Conservation (phyloP, 2,329 filamentous ascomycete species). For the Nannizziopsis barbatae region DNA sequence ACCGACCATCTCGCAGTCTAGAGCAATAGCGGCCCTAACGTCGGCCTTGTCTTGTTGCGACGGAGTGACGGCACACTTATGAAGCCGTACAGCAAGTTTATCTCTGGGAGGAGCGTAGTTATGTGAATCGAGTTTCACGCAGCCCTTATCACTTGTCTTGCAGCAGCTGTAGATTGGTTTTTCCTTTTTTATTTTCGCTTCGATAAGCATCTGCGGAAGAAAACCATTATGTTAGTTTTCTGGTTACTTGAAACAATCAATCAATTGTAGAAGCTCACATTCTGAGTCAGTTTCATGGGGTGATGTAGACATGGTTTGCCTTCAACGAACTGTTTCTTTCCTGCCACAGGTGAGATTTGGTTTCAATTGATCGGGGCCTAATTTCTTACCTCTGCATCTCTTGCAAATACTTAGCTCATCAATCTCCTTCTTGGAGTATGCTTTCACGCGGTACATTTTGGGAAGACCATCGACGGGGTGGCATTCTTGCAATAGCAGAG, state of each 20-base stretch:
- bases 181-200: neutral
- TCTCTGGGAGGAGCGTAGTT: neutral
- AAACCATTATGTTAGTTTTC: neutral
- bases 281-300: neutral
- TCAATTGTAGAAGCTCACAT: neutral
- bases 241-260: neutral
- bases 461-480: slow-evolving; percentile 4
- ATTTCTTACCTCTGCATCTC: slow-evolving; percentile 7
- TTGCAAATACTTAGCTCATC: slow-evolving; percentile 6
- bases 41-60: neutral
- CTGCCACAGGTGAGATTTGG: neutral
- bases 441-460: neutral
- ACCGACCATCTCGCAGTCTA: slow-evolving; percentile 42
- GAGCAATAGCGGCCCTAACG: slow-evolving; percentile 26
- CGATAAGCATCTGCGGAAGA: neutral
- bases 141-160: slow-evolving; percentile 6
- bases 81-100: neutral
- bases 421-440: slow-evolving; percentile 7
- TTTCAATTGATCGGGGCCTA: neutral
- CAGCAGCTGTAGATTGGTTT: slow-evolving; percentile 11
- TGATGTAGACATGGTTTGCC: slow-evolving; percentile 6
- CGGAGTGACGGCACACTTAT: neutral
- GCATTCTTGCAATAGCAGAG: slow-evolving; percentile 3
- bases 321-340: neutral
- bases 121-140: slow-evolving; percentile 1